phyloP scores from a whole-genome alignment of 768 basidiomycete species.

The Pleurotus cornucopiae region DNA sequence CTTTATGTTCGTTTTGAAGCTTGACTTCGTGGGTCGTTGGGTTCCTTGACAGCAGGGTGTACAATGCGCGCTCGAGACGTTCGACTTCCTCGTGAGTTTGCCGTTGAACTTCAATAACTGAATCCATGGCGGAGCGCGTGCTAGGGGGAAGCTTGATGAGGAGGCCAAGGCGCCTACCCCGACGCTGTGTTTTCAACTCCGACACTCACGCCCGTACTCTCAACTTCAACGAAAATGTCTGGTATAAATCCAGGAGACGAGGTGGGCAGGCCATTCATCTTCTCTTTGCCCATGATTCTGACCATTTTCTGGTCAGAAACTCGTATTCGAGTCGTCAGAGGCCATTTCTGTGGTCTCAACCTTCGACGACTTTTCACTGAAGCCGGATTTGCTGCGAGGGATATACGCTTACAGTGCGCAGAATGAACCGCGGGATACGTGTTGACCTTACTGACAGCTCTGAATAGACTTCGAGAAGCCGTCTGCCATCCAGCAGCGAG shows the following conservation, averaged over 20 bases:
- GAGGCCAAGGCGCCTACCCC: not conserved
- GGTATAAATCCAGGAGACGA: slow-evolving; percentile 87
- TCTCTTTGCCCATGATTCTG: slow-evolving; percentile 9
- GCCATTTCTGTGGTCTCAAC: slow-evolving; percentile 85
- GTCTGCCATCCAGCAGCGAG: slow-evolving; percentile 97
- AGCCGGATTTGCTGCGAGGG: slow-evolving; percentile 92
- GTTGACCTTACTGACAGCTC: not conserved
- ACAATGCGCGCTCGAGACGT: slow-evolving; percentile 83
- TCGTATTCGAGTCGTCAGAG: slow-evolving; percentile 94
- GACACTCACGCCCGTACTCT: slow-evolving; percentile 19
- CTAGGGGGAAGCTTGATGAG: not conserved
- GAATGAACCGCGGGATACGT: not conserved
- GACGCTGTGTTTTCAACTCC: slow-evolving; percentile 45
- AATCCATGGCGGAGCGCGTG: slow-evolving; percentile 64
- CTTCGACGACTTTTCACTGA: slow-evolving; percentile 86
- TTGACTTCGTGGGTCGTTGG: slow-evolving; percentile 56
- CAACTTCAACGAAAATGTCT: slow-evolving; percentile 59
- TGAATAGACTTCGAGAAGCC: slow-evolving; percentile 90
- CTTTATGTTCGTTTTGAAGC: slow-evolving; percentile 82
- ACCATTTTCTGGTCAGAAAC: slow-evolving; percentile 50
- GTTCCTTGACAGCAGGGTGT: slow-evolving; percentile 73
- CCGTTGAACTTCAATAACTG: slow-evolving; percentile 88
- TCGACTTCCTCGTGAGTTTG: slow-evolving; percentile 96
- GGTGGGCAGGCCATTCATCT: slow-evolving; percentile 26
- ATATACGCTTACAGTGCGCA: slow-evolving; percentile 96